Percentiles rank a stretch among this genome's conserved stretches.
These are phyloP conservation scores for Bipolaris oryzae DNA, from an alignment of 2,329 filamentous ascomycete genomes.

Conservation along the genomic window DNA sequence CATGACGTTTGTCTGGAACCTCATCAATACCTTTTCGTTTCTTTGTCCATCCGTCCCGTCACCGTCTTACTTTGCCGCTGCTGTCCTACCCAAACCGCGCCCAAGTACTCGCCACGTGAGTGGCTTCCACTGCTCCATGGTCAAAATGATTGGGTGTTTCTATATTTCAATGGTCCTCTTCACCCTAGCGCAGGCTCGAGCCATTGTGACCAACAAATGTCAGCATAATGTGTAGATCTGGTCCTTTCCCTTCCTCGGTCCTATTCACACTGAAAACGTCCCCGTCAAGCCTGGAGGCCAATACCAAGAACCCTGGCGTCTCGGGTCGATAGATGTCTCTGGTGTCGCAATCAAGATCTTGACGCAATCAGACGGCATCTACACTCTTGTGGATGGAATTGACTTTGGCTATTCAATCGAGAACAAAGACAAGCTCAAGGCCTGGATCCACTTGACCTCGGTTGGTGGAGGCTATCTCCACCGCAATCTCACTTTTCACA, in stretches of 20 bases:
- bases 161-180: conserved; percentile 24
- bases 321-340: conserved; percentile 23
- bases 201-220: conserved; percentile 39
- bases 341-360: conserved; percentile 39
- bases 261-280: conserved; percentile 24
- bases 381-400: conserved; percentile 25
- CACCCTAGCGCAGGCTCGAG: conserved; percentile 29
- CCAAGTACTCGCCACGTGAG: conserved; percentile 5
- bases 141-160: conserved; percentile 25
- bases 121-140: background rate
- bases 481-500: conserved; percentile 22
- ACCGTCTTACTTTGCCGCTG: conserved; percentile 16
- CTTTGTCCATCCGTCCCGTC: conserved; percentile 15
- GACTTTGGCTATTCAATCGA: conserved; percentile 36
- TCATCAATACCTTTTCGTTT: conserved; percentile 12
- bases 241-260: conserved; percentile 25
- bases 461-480: conserved; percentile 23
- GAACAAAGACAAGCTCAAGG: conserved; percentile 14
- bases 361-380: conserved; percentile 26
- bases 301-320: conserved; percentile 34
- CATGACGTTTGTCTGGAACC: background rate
- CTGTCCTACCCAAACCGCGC: conserved; percentile 14
- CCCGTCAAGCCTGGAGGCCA: conserved; percentile 21
- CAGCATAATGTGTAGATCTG: conserved; percentile 28
- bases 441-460: conserved; percentile 27